Evolutionary conservation across 345 rosid species (phyloP), one percentile per base, ranked within the genome.

Genomic region (Murraya koenigii): DNA sequence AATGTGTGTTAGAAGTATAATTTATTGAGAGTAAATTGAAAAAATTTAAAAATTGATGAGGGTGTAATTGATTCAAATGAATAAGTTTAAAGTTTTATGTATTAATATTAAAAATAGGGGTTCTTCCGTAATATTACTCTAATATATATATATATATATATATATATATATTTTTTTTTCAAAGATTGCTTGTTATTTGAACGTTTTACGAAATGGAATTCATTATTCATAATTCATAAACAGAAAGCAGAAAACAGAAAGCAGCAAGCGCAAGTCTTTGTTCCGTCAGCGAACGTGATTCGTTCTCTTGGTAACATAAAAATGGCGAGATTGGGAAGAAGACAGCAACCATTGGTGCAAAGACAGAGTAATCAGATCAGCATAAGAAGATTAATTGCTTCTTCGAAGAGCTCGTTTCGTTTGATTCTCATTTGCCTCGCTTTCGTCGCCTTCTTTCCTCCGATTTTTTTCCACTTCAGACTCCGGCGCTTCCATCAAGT

Each of bases 401-500:
- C 82, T 74, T 86, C 87, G 10, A 77, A 83, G 55, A 80, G 62
- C 23, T 39, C 85, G 30, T 86, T 89, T 78, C 90, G 92, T 62
- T 47, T 80, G 62, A 80, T 95, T 70, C 88, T 95, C 39, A 75
- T 90, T 19, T 39, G 66, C 33, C 90, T 96, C 9, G 89, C 83
- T 26, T 84, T 91, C 81, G 32, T 91, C 74, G 95, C 99, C 38
- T 72, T 92, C 66, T 72, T 88, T 66, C 99, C 99, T 74, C 99
- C 97, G 13, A 59, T 94, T 79, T 88, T 86, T 86, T 94, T 96
- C 90, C 98, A 96, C 82, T 78, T 94, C 85, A 86, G 89, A 61
- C 97, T 96, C 80, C 91, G 93, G 52, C 85, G 86, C 75, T 78
- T 91, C 77, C 92, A 90, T 38, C 92, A 90, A 82, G 97, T 86